These are phyloP conservation scores for Curvularia verruculosa DNA, from an alignment of 2,329 filamentous ascomycete species.

Conservation along the genomic window DNA sequence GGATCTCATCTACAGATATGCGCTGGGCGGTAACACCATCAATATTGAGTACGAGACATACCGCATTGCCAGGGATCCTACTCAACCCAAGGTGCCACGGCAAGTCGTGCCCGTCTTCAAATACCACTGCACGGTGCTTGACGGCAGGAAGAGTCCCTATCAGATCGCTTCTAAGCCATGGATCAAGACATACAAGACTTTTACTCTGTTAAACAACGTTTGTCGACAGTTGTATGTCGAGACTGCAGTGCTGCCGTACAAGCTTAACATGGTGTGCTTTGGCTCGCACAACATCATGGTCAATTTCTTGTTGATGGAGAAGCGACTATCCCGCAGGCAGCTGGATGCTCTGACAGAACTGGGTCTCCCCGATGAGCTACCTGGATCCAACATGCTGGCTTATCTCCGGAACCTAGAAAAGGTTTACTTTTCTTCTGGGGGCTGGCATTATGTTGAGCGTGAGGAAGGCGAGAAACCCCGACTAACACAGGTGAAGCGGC, in stretches of 20 bases:
- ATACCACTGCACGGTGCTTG: slow-evolving; percentile 28
- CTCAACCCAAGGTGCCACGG: neutral
- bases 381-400: slow-evolving; percentile 22
- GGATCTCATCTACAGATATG: slow-evolving; percentile 28
- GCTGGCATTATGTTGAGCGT: slow-evolving; percentile 27
- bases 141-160: slow-evolving; percentile 21
- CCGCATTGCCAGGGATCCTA: neutral
- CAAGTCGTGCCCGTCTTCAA: slow-evolving; percentile 26
- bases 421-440: slow-evolving; percentile 20
- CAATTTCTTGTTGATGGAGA: slow-evolving; percentile 36
- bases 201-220: slow-evolving; percentile 33
- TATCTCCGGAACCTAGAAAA: slow-evolving; percentile 30
- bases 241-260: slow-evolving; percentile 35
- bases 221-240: slow-evolving; percentile 41
- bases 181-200: slow-evolving; percentile 12
- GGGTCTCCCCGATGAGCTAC: slow-evolving; percentile 23
- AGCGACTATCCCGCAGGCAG: slow-evolving; percentile 28
- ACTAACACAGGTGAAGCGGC: slow-evolving; percentile 12
- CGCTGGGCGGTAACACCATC: slow-evolving; percentile 36
- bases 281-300: slow-evolving; percentile 30
- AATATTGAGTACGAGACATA: slow-evolving; percentile 34
- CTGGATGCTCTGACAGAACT: slow-evolving; percentile 29
- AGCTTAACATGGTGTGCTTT: slow-evolving; percentile 34
- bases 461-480: slow-evolving; percentile 22
- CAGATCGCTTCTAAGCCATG: slow-evolving; percentile 1